Evolutionary conservation across 108 stramenopile genomes (phyloP), one percentile per base, ranked within the genome.

Genomic region (Pelagomonas calceolata): DNA sequence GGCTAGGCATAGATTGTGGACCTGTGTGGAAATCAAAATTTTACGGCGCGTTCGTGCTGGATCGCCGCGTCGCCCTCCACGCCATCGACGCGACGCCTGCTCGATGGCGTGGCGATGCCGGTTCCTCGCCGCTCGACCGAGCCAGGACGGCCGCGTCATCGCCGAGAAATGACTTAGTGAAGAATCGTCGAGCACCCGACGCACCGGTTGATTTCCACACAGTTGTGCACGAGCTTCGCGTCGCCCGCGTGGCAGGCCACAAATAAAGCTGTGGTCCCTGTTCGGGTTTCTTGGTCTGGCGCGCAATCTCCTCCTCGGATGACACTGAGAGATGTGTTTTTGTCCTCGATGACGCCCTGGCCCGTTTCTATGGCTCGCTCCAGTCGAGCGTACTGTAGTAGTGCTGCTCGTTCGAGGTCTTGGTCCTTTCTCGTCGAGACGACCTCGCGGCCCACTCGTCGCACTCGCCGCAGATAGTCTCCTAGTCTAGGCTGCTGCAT

Each of bases 211-310:
- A n/a, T n/a, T n/a, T n/a, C n/a, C n/a, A n/a, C n/a, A n/a, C n/a
- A n/a, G n/a, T n/a, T n/a, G 14, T 65, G 33, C 30, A 77, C 70
- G 37, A 36, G 32, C n/a, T 26, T 32, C 17, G n/a, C 33, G 69
- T 34, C 31, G 33, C 75, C 75, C 37, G 68, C 34, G 36, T 71
- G 74, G n/a, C 32, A 43, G 3, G 75, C 74, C 16, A 73, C 71
- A 12, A 77, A 70, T 18, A 77, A 70, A 39, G 76, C 76, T n/a
- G 76, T 77, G 31, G 71, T 74, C 35, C 76, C 76, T 16, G 26
- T 14, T 32, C 68, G 75, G 16, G 69, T 75, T 70, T 77, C 76
- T 17, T 63, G 30, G 75, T 77, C 76, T n/a, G 76, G 76, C n/a
- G 75, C 64, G 17, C 70, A 69, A 30, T 69, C 75, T 29, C 76